Evolutionary conservation across 108 stramenopile genomes (phyloP).

Genomic region (Skeletonema potamos): DNA sequence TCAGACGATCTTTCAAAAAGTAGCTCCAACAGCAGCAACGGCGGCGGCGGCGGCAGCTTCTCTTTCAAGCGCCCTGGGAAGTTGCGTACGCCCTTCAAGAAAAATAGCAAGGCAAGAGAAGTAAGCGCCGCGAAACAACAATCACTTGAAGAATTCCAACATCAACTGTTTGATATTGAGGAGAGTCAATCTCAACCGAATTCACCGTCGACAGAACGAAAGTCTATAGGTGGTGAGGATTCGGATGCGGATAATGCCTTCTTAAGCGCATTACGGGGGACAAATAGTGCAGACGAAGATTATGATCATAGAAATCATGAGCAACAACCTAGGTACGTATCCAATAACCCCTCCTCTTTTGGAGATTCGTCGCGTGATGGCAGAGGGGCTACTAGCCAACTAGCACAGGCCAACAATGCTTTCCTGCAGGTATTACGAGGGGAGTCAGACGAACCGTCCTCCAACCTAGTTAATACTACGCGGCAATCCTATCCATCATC

Average conservation of each 20-base stretch:
- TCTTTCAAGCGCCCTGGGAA: neutral
- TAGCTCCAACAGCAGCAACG: neutral
- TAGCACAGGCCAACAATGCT: slow-evolving; percentile 1
- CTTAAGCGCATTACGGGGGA: slow-evolving; percentile 25
- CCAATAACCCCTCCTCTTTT: neutral
- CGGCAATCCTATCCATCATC: neutral
- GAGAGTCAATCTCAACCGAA: neutral
- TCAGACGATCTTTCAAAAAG: neutral
- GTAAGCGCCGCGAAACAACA: neutral
- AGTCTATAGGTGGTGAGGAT: neutral
- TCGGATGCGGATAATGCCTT: slow-evolving; percentile 24
- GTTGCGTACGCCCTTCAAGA: neutral
- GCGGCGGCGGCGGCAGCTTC: neutral
- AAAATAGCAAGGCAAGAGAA: neutral
- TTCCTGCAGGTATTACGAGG: neutral
- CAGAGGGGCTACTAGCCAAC: neutral
- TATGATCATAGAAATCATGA: neutral
- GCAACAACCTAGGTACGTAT: neutral
- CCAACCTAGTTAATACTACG: neutral
- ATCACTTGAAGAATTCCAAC: neutral
- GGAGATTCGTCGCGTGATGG: neutral
- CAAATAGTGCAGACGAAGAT: neutral
- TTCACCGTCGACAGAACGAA: neutral
- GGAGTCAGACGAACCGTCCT: neutral
- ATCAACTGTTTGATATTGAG: neutral